Conservation (phyloP, 805 yeast genomes). For the Starmerella apis region DNA sequence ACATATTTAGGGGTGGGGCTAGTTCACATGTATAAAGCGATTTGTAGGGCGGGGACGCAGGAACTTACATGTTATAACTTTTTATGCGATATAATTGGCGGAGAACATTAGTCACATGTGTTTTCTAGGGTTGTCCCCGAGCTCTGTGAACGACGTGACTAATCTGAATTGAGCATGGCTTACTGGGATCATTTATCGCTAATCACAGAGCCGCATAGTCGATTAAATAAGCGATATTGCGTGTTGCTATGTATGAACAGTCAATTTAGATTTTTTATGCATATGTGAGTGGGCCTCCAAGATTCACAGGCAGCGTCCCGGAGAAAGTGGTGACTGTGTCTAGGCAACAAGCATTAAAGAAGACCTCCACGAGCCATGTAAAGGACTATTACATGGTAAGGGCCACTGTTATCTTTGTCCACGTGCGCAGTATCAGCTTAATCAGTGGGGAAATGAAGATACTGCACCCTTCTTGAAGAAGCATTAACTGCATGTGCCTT, state of each 20-base stretch:
- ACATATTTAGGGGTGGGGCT: no score
- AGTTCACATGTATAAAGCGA: no score
- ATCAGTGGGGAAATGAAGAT: background rate
- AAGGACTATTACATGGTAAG: background rate
- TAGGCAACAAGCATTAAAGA: background rate
- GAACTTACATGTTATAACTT: background rate
- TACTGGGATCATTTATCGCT: background rate
- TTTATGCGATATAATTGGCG: background rate
- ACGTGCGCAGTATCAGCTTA: slow-evolving; percentile 1
- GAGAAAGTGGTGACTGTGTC: background rate
- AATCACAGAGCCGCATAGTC: background rate
- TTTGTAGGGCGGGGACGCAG: background rate
- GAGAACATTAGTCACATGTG: background rate
- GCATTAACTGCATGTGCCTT: background rate
- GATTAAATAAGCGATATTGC: background rate
- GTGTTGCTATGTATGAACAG: background rate
- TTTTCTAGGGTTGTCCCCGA: background rate
- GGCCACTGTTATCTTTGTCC: background rate
- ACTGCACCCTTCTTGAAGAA: background rate
- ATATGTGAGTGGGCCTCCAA: background rate
- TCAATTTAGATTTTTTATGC: background rate
- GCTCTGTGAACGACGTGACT: background rate
- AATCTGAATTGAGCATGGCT: background rate
- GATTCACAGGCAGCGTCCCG: background rate
- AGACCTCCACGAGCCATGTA: background rate